Conservation (phyloP, 73 alveolate species). For the Paramecium sonneborni region DNA sequence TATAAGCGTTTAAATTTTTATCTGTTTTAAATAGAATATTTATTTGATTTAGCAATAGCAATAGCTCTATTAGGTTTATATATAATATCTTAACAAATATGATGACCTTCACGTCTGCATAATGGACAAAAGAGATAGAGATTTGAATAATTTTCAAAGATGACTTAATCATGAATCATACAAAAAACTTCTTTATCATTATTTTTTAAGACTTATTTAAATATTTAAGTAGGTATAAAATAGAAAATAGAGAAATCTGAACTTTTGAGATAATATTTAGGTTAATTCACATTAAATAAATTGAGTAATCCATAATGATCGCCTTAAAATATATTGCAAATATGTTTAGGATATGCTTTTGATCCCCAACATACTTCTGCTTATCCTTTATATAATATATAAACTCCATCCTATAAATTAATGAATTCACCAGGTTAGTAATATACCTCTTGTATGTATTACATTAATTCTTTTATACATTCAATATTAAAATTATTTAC, state of each 20-base stretch:
- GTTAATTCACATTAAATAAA: neutral
- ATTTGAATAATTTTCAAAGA: neutral
- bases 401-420: neutral
- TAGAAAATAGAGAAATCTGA: neutral
- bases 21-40: neutral
- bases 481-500: neutral
- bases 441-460: neutral
- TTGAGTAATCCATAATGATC: neutral
- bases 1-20: neutral
- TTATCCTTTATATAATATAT: neutral
- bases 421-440: constrained; percentile 6
- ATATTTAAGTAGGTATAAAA: neutral
- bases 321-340: neutral
- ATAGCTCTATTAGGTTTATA: neutral
- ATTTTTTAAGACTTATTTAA: neutral
- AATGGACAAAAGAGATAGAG: neutral
- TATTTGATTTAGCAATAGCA: constrained; percentile 24
- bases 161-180: neutral
- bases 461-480: constrained; percentile 29
- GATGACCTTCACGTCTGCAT: constrained; percentile 32
- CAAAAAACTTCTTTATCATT: neutral
- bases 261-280: neutral
- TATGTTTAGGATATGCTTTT: neutral
- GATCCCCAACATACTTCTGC: neutral
- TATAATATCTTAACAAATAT: neutral